A percentile compares a stretch with the other conserved stretches of the same genome.
These are phyloP conservation scores for Fraxinus albicans DNA, from an alignment of 305 asterid genomes.

Conservation along the genomic window DNA sequence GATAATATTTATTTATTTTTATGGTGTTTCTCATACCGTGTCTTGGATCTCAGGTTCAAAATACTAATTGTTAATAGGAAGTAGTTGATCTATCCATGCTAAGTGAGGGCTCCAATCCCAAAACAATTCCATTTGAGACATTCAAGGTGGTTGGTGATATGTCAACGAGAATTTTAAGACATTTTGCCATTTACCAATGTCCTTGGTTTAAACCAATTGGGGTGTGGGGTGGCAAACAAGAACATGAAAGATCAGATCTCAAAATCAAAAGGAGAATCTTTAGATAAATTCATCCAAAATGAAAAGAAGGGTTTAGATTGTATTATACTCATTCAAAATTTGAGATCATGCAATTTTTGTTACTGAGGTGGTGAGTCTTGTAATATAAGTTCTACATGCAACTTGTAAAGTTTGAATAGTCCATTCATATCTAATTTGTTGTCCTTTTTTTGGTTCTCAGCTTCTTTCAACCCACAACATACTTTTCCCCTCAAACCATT, in stretches of 20 bases:
- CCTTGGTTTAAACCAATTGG: not conserved
- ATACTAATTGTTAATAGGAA: not conserved
- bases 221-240: not conserved
- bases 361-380: conserved; percentile 48
- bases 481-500: not conserved
- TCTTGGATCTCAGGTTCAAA: not conserved
- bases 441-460: not conserved
- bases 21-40: not conserved
- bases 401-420: conserved; percentile 38
- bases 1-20: not conserved
- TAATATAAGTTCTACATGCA: conserved; percentile 42
- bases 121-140: conserved; percentile 8
- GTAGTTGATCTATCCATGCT: not conserved
- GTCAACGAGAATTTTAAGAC: conserved; percentile 31
- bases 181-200: conserved; percentile 24
- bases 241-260: not conserved
- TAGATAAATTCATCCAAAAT: not conserved
- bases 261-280: not conserved
- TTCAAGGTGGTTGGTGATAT: conserved; percentile 30
- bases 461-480: not conserved
- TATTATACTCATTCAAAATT: conserved; percentile 11
- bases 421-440: conserved; percentile 32
- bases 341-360: conserved; percentile 49
- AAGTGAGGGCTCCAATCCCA: not conserved
- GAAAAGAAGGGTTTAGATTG: no score